These are phyloP conservation scores for Pythium insidiosum DNA, from an alignment of 352 stramenopile species.

Conservation along the genomic window DNA sequence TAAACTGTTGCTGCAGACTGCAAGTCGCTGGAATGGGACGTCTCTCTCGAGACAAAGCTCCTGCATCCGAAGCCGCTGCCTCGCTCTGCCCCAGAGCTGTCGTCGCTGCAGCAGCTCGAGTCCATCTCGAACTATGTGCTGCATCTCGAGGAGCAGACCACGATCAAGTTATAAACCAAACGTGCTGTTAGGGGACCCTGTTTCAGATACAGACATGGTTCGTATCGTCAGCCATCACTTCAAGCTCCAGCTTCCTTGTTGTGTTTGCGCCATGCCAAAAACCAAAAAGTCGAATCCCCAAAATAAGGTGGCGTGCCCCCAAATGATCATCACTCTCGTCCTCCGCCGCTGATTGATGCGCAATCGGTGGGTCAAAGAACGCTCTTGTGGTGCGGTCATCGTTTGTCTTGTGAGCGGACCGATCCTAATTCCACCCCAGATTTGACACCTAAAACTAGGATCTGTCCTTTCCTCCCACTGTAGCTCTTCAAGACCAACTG, in stretches of 20 bases:
- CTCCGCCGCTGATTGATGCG: no score
- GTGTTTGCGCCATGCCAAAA: neutral
- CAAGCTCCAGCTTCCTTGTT: neutral
- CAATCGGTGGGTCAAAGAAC: no score
- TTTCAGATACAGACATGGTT: neutral
- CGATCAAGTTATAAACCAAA: slow-evolving; percentile 24
- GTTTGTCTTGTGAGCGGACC: no score
- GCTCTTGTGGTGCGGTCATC: no score
- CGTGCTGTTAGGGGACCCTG: neutral
- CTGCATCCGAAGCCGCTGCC: slow-evolving; percentile 34
- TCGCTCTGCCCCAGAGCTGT: slow-evolving; percentile 11
- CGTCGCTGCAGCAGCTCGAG: slow-evolving; percentile 52
- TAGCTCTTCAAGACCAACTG: no score
- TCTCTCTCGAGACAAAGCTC: slow-evolving; percentile 24
- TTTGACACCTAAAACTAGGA: no score
- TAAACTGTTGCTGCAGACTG: slow-evolving; percentile 28
- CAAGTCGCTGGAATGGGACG: slow-evolving; percentile 33
- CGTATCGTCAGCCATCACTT: neutral
- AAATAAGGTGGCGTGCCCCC: no score
- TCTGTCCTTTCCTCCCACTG: no score
- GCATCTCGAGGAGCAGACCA: slow-evolving; percentile 63
- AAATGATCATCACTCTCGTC: no score
- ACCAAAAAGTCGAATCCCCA: no score
- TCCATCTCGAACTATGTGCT: slow-evolving; percentile 57
- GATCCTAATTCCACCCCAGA: no score